Evolutionary conservation across 2,329 filamentous ascomycete genomes (phyloP), one percentile per base, ranked within the genome.

Genomic region (Colletotrichum paranaense): DNA sequence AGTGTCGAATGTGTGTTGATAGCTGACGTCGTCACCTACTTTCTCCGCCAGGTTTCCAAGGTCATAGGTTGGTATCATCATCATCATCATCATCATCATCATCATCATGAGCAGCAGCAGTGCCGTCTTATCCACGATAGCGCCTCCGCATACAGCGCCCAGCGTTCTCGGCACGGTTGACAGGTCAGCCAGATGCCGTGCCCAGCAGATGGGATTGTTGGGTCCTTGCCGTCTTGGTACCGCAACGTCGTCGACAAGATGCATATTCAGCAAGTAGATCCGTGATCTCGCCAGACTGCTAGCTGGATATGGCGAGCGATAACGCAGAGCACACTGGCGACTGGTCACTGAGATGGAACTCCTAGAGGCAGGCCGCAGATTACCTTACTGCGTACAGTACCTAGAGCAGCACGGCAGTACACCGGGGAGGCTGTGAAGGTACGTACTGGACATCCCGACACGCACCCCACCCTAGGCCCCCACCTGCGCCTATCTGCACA

Each of bases 401-500:
- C 30, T 32, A 32, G 32, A 35, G 32, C 32, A 35, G 32, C 32
- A 35, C 11, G 32, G 5, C n/a, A 22, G 52, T 14, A 24, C 12
- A 55, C 52, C 22, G 57, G 9, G 16, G 59, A 22, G 46, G 26
- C 14, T n/a, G 14, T 49, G 35, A 24, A 28, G 26, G 24, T 12
- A 62, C n/a, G 32, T 12, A 38, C 30, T 5, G 16, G 57, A 42
- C 0, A 26, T 38, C 32, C 30, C 32, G 32, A n/a, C 32, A 9
- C 19, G 16, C 16, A 49, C 19, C 22, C 30, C 28, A 55, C 46
- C 5, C 22, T 24, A 0, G 7, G 12, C 22, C 55, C 53, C 68
- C 68, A 60, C 68, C 30, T n/a, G 32, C 22, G 42, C 12, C 56
- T 58, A 68, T 68, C 35, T 68, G 22, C 19, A 49, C 42, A 5